phyloP scores from a whole-genome alignment of 2,329 filamentous ascomycete genomes.

The Alternaria arborescens region DNA sequence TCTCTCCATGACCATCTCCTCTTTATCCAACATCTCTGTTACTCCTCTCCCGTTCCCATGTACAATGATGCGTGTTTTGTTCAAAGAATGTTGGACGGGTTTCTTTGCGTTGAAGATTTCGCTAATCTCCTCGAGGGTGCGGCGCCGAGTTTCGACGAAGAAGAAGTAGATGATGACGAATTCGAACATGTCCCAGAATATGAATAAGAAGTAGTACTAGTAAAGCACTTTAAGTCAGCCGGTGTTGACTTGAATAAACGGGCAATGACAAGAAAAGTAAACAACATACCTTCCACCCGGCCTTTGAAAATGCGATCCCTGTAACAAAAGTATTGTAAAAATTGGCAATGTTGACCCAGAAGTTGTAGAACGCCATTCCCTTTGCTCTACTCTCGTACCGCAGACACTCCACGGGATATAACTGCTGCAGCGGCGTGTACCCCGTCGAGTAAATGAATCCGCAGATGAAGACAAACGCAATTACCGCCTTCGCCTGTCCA shows the following conservation, averaged over 20 bases:
- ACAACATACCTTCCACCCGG: slow-evolving; percentile 48
- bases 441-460: slow-evolving; percentile 50
- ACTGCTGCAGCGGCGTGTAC: slow-evolving; percentile 57
- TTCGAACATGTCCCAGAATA: slow-evolving; percentile 55
- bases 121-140: slow-evolving; percentile 58
- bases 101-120: slow-evolving; percentile 53
- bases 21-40: slow-evolving; percentile 44
- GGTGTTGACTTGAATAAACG: not conserved
- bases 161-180: slow-evolving; percentile 52
- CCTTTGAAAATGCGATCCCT: slow-evolving; percentile 51
- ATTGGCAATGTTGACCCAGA: slow-evolving; percentile 56
- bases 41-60: slow-evolving; percentile 41
- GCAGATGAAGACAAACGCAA: slow-evolving; percentile 57
- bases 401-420: slow-evolving; percentile 61
- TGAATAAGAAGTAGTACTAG: slow-evolving; percentile 53
- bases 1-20: slow-evolving; percentile 21
- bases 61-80: slow-evolving; percentile 42
- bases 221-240: not conserved
- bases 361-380: slow-evolving; percentile 59
- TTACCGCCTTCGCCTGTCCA: slow-evolving; percentile 51
- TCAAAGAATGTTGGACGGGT: slow-evolving; percentile 51
- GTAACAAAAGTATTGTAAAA: slow-evolving; percentile 59
- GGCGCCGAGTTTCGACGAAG: slow-evolving; percentile 50
- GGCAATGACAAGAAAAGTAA: not conserved
- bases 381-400: slow-evolving; percentile 59